These are phyloP conservation scores for Fusarium sp. DNA, from an alignment of 2,329 filamentous ascomycete genomes.

Conservation along the genomic window DNA sequence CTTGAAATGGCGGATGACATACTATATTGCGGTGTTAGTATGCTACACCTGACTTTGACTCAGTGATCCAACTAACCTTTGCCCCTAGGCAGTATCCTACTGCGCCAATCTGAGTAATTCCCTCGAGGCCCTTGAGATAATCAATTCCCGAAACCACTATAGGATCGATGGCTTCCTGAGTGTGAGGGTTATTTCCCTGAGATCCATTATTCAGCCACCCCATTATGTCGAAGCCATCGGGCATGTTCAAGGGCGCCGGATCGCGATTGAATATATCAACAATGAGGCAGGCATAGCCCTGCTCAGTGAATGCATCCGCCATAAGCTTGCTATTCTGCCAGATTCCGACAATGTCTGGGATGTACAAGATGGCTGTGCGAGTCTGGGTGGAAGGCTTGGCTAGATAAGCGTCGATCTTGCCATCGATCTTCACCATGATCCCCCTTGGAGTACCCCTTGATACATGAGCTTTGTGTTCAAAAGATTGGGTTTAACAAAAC, in stretches of 20 bases:
- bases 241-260: conserved; percentile 58
- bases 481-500: accelerated
- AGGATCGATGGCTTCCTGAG: conserved; percentile 43
- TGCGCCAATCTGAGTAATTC: conserved; percentile 67
- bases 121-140: conserved; percentile 65
- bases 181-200: conserved; percentile 58
- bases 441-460: neutral
- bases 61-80: conserved; percentile 59
- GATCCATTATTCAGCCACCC: conserved; percentile 53
- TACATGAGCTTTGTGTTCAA: accelerated
- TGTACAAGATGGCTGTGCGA: conserved; percentile 56
- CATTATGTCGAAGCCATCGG: conserved; percentile 43
- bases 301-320: conserved; percentile 52
- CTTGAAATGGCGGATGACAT: neutral
- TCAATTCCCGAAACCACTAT: conserved; percentile 55
- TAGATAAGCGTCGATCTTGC: conserved; percentile 7
- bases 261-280: conserved; percentile 51
- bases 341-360: conserved; percentile 63
- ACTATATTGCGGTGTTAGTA: neutral
- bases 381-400: neutral
- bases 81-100: conserved; percentile 83
- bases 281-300: conserved; percentile 50
- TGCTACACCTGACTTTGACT: neutral
- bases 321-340: conserved; percentile 55
- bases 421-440: neutral